These are phyloP conservation scores for Gymnopus androsaceus DNA, from an alignment of 1,284 basidiomycete genomes.

Conservation along the genomic window DNA sequence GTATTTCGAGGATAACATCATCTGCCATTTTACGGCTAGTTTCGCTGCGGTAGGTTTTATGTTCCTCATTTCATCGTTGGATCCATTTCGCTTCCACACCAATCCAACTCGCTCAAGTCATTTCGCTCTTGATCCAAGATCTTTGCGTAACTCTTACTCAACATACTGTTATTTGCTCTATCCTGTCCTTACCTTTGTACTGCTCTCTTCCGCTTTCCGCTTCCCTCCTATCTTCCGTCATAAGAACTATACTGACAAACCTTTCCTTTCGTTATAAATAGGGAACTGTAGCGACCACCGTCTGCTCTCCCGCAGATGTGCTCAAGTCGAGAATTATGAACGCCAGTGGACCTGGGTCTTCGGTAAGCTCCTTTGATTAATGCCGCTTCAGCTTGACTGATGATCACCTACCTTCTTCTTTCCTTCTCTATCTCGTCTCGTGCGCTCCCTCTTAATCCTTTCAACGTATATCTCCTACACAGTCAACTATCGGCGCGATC, in stretches of 20 bases:
- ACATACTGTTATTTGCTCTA: too few species aligned
- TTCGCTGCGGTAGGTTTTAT: conserved; percentile 73
- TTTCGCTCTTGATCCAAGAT: too few species aligned
- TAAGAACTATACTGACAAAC: not conserved
- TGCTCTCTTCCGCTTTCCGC: not conserved
- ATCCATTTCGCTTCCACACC: too few species aligned
- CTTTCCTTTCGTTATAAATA: conserved; percentile 27
- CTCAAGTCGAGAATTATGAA: conserved; percentile 89
- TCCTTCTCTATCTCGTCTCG: too few species aligned
- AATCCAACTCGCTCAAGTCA: too few species aligned
- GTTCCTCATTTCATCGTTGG: too few species aligned
- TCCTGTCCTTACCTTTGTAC: not conserved
- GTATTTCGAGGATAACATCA: conserved; percentile 80
- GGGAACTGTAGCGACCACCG: conserved; percentile 90
- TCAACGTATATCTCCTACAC: too few species aligned
- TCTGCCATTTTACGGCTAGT: conserved; percentile 81
- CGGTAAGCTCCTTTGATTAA: conserved; percentile 41
- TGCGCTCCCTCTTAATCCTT: too few species aligned
- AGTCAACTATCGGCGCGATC: conserved; percentile 59
- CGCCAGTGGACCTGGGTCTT: conserved; percentile 78
- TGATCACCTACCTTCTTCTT: not conserved
- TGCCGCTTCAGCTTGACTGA: not conserved
- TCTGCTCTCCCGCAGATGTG: conserved; percentile 93
- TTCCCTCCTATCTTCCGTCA: not conserved
- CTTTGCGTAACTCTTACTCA: too few species aligned